Evolutionary conservation across 495 filamentous ascomycete species (phyloP).

Genomic region (Aspergillus ellipticus): DNA sequence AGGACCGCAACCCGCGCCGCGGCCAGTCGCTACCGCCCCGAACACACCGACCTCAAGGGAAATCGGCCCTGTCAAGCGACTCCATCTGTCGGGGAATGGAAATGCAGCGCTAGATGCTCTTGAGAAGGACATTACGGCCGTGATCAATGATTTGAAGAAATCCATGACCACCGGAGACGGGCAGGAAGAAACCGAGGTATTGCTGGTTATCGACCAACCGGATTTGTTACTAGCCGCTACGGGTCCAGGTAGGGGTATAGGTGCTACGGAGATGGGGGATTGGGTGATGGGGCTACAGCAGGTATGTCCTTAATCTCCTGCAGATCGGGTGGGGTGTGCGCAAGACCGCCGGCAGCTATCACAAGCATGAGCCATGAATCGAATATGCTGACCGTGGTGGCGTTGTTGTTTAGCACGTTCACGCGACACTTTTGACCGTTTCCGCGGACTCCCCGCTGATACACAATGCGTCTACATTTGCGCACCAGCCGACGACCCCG

Average conservation of each 20-base stretch:
- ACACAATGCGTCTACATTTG: slow-evolving; percentile 35
- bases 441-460: slow-evolving; percentile 69
- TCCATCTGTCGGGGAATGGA: slow-evolving; percentile 35
- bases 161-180: slow-evolving; percentile 13
- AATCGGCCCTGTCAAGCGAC: slow-evolving; percentile 29
- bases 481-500: slow-evolving; percentile 48
- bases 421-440: slow-evolving; percentile 62
- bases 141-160: slow-evolving; percentile 28
- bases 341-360: background rate
- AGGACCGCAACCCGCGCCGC: slow-evolving; percentile 14
- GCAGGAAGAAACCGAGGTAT: slow-evolving; percentile 23
- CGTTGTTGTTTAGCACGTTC: slow-evolving; percentile 30
- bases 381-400: slow-evolving; percentile 6
- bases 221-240: slow-evolving; percentile 49
- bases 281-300: slow-evolving; percentile 45
- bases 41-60: slow-evolving; percentile 13
- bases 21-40: slow-evolving; percentile 4
- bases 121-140: slow-evolving; percentile 37
- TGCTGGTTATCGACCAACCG: slow-evolving; percentile 52
- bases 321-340: background rate
- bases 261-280: slow-evolving; percentile 44
- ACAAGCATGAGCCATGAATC: background rate
- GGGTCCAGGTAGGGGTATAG: slow-evolving; percentile 33
- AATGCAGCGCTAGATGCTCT: slow-evolving; percentile 31
- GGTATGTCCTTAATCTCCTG: slow-evolving; percentile 22